Base-by-base conservation (phyloP, 208 protist genomes). In the Acanthamoeba rhysodes region DNA sequence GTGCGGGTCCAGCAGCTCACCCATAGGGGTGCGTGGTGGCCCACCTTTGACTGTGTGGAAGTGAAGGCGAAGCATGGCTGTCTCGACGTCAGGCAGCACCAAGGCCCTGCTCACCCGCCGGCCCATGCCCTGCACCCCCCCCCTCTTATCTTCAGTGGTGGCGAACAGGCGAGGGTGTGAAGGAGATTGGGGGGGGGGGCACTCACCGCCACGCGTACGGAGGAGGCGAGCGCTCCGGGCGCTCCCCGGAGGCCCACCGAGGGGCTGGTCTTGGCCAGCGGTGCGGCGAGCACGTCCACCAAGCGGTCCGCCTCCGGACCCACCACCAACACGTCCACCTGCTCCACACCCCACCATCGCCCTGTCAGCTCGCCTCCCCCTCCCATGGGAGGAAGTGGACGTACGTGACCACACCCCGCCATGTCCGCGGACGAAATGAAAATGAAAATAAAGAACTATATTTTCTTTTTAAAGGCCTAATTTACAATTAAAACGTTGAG, bases 241-340 rank as follows among this genome's bases (percentile, higher is more conserved):
- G 57, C 57, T 16, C 22, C 22, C 20, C 6, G 5, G 57, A 7
- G 57, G 68, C 14, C 18, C 12, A 41, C 68, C 5, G n/a, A 20
- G 34, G 32, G 8, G 32, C 12, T 7, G n/a, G 7, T 27, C 62
- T 18, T 4, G 16, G 10, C 16, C n/a, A 82, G 37, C 4, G 34
- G 74, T 4, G 29, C 7, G 20, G 74, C 5, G 3, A 82, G 74
- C 37, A 82, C 74, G 14, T 24, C 34, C 74, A 82, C 6, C 74
- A 82, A 16, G 18, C 74, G 74, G 6, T 82, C 74, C 34, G 74
- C 74, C 74, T 82, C 74, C 10, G 32, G 34, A 14, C 74, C 74
- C 2, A 82, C 74, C 34, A 82, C 74, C 18, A 82, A n/a, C 74
- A 53, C 74, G 24, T 82, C 74, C 18, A 82, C 74, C 37, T 41